Evolutionary conservation across 2,329 filamentous ascomycete species (phyloP).

Genomic region (Alternaria brassicicola): DNA sequence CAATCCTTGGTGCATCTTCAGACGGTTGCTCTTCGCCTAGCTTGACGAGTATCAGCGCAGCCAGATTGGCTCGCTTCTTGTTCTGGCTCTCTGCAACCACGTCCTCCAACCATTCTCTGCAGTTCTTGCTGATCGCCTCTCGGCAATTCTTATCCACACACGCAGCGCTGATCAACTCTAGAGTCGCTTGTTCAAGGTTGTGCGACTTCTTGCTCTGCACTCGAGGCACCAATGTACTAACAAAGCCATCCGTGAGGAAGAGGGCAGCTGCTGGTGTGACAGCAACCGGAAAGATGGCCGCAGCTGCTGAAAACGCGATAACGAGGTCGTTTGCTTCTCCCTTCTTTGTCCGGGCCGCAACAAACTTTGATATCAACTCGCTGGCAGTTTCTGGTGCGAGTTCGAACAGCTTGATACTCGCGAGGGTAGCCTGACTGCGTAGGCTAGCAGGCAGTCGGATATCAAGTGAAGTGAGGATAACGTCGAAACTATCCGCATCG

Average conservation of each 20-base stretch:
- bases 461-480: constrained; percentile 84
- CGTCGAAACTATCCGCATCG: constrained; percentile 78
- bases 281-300: constrained; percentile 84
- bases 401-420: constrained; percentile 83
- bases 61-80: constrained; percentile 58
- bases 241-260: constrained; percentile 88
- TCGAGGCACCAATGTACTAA: constrained; percentile 75
- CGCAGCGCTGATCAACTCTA: constrained; percentile 90
- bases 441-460: constrained; percentile 76
- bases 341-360: constrained; percentile 72
- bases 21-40: constrained; percentile 52
- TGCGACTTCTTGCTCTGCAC: constrained; percentile 82
- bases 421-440: constrained; percentile 80
- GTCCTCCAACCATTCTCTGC: constrained; percentile 84
- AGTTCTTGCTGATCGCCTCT: constrained; percentile 83
- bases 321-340: constrained; percentile 88
- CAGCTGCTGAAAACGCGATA: constrained; percentile 89
- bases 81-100: constrained; percentile 76
- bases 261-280: constrained; percentile 75
- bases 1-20: constrained; percentile 38
- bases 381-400: constrained; percentile 73
- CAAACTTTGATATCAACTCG: constrained; percentile 73
- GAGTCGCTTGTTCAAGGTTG: constrained; percentile 82
- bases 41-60: constrained; percentile 62
- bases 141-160: constrained; percentile 85